These are phyloP conservation scores for Thelephora terrestris DNA, from an alignment of 1,284 basidiomycete genomes.

Conservation along the genomic window DNA sequence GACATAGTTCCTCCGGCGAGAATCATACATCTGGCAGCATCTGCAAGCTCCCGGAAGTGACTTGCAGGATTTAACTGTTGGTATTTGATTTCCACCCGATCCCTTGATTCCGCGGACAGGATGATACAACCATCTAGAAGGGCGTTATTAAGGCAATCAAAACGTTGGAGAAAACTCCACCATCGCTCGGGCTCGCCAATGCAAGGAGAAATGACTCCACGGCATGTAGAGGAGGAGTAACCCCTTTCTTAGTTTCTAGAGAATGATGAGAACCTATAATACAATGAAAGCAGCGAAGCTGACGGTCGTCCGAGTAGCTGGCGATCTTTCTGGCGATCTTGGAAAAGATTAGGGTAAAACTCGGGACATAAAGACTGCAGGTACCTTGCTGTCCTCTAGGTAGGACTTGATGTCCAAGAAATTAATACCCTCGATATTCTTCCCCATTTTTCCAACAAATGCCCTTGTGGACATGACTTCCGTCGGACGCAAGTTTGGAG, in stretches of 20 bases:
- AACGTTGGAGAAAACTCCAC: conserved; percentile 37
- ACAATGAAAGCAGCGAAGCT: not conserved
- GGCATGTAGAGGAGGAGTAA: conserved; percentile 71
- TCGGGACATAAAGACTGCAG: conserved; percentile 3
- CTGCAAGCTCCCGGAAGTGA: conserved; percentile 74
- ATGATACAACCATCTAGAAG: conserved; percentile 55
- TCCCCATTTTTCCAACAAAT: conserved; percentile 59
- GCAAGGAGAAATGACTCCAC: conserved; percentile 84
- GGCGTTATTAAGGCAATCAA: not conserved
- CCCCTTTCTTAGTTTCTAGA: conserved; percentile 19
- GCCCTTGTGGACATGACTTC: conserved; percentile 59
- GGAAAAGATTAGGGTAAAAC: not conserved
- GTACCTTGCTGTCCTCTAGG: conserved; percentile 78
- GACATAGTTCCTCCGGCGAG: conserved; percentile 98
- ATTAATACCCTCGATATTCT: conserved; percentile 66
- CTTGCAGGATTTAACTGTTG: conserved; percentile 92
- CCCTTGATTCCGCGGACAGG: conserved; percentile 33
- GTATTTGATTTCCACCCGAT: conserved; percentile 71
- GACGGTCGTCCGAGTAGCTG: conserved; percentile 54
- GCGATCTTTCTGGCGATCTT: conserved; percentile 69
- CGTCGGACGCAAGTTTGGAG: conserved; percentile 9
- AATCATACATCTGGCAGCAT: conserved; percentile 73
- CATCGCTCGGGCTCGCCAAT: conserved; percentile 73
- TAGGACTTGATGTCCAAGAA: conserved; percentile 79
- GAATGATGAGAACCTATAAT: conserved; percentile 4